Evolutionary conservation across 179 eudicot genomes (phyloP).

Genomic region (Beta lomatogona): DNA sequence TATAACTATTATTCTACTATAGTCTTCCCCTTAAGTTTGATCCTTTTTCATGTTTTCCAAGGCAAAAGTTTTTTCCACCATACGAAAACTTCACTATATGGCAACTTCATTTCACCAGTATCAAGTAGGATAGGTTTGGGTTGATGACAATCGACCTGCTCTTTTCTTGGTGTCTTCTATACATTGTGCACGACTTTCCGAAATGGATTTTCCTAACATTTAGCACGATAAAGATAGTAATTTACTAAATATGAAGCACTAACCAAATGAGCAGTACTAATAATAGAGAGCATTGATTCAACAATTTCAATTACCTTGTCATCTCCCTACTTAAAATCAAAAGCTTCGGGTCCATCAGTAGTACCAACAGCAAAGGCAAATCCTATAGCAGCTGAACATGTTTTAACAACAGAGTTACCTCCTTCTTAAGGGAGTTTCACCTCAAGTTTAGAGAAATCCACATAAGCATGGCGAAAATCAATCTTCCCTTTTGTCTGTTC

Average conservation of each 20-base stretch:
- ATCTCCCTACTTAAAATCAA: constrained; percentile 97
- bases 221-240: constrained; percentile 15
- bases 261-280: constrained; percentile 10
- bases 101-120: constrained; percentile 92
- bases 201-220: constrained; percentile 80
- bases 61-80: not conserved
- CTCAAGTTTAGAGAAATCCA: no score
- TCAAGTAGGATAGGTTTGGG: constrained; percentile 96
- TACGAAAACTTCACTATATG: constrained; percentile 71
- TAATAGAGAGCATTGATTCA: not conserved
- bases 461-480: no score
- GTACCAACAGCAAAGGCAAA: constrained; percentile 99
- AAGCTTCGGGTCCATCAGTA: constrained; percentile 98
- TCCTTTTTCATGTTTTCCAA: not conserved
- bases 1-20: not conserved
- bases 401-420: no score
- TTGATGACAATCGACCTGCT: constrained; percentile 76
- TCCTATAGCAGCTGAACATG: constrained; percentile 99
- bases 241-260: constrained; percentile 1
- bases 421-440: no score
- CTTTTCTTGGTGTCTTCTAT: constrained; percentile 68
- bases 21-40: not conserved
- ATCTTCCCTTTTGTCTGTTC: no score
- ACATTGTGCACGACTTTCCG: constrained; percentile 80
- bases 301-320: constrained; percentile 46